Evolutionary conservation across 441 rosid species (phyloP), one percentile per base, ranked within the genome.

Genomic region (Erysimum cheiri): DNA sequence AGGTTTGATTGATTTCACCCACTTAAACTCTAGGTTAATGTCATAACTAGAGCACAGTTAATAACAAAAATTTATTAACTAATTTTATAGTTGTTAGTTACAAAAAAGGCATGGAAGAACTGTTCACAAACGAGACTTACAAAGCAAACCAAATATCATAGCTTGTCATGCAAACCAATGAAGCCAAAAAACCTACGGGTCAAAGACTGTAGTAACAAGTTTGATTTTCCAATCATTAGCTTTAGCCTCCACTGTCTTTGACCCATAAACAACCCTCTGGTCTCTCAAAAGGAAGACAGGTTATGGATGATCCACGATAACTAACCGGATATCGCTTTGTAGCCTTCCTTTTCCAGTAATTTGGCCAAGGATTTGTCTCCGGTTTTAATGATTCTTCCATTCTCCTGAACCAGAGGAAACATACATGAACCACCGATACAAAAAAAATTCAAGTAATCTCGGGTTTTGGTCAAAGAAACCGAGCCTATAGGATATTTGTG

Each of bases 341-440:
- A 92, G 74, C 99, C 99, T 50, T 87, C 91, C 73, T 91, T 85
- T 76, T 95, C 98, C 17, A 95, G 90, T 63, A 73, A 40, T 72
- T 80, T 78, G 15, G 95, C 98, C 72, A 92, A 75, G 46, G 95
- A 81, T 10, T 81, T 80, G 76, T 92, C 98, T 60, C 99, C 99
- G 0, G 92, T 90, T 80, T 82, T 90, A 13, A 88, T 83, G 69
- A 92, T 95, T 78, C 80, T 88, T 17, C 97, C 98, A 60, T 87
- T 80, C 73, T 89, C 97, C 99, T 95, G 77, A 66, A 79, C 46
- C 67, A 70, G 0, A 19, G n/a, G 14, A 3, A 77, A 17, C 73
- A 66, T 36, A 44, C 4, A 71, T 71, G 35, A 76, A 6, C 15
- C 40, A 62, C 7, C 17, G 0, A 32, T 8, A 64, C 24, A 59